Evolutionary conservation across 2,329 filamentous ascomycete species (phyloP).

Genomic region (Nemania sp.): DNA sequence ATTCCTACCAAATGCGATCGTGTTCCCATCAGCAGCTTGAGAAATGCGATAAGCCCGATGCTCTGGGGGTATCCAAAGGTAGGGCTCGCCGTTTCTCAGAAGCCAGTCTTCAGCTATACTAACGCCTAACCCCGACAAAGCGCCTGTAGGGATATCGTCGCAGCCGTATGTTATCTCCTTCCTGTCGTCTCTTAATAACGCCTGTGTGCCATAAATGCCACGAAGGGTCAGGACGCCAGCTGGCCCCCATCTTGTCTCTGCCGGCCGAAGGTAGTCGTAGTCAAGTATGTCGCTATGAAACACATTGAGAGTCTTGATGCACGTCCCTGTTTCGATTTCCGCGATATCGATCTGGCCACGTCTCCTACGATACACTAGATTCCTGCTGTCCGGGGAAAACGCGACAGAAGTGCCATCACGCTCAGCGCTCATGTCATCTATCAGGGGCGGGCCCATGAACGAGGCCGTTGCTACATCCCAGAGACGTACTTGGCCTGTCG

Average conservation of each 20-base stretch:
- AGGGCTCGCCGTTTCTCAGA: neutral
- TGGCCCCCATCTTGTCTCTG: neutral
- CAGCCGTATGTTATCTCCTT: neutral
- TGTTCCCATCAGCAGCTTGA: too few species aligned
- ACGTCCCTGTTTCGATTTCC: neutral
- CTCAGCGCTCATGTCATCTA: too few species aligned
- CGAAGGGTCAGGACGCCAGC: neutral
- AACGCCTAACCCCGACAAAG: slow-evolving; percentile 2
- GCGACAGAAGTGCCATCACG: too few species aligned
- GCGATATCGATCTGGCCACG: too few species aligned
- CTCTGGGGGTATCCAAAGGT: slow-evolving; percentile 3
- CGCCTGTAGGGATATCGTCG: neutral
- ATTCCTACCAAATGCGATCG: too few species aligned
- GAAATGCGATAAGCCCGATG: neutral
- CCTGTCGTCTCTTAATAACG: neutral
- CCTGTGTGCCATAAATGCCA: neutral
- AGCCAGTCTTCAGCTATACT: neutral
- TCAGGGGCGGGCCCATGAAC: too few species aligned
- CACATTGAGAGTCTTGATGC: neutral
- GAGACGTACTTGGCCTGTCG: too few species aligned
- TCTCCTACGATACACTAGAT: too few species aligned
- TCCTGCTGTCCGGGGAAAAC: too few species aligned
- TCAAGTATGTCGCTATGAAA: neutral
- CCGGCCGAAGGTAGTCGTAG: too few species aligned
- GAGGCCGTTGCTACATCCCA: neutral